Base-by-base conservation (phyloP, 805 yeast species). In the Teunomyces gatunensis region DNA sequence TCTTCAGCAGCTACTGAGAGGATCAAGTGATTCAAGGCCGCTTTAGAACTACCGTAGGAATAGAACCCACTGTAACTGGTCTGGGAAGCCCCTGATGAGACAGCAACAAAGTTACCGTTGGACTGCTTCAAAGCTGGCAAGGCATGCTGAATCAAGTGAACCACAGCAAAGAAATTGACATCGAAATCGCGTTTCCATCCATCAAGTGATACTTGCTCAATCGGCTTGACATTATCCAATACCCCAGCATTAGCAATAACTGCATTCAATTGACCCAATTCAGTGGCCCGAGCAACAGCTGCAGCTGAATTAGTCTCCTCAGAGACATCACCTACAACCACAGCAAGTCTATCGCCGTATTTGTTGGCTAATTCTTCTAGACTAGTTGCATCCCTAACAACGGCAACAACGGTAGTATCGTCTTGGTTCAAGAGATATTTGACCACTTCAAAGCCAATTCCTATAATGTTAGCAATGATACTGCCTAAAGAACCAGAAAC, bases 41-140 rank as follows among this genome's bases (percentile, higher is more conserved):
- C 97, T 64, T 92, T 92, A 5, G 96, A 84, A 4, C 91, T 71
- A 1, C 97, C 96, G 58, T 92, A 92, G 4, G 96, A 95, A 13
- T 86, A 85, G 97, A 97, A 92, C 0, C 89, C 94, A 52, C 74
- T 60, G 51, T 65, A 73, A 15, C 83, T 69, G 45, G 74, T 78
- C 1, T 77, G 75, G 15, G 95, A 78, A 0, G 98, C 97, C 5
- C 97, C 97, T 1, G 96, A 88, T 15, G 95, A 87, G 0, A 91
- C 96, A 47, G 85, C 81, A n/a, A 92, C 73, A 32, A 86, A 74
- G 36, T 73, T 77, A 0, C 96, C 96, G 11, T 76, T 67, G 3
- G 81, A 52, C 44, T 71, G 63, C 33, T 78, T 67, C 53, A 92
- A 69, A 32, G 77, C 69, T 0, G 92, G 90, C 40, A 87, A 63